Conservation (phyloP, 805 yeast genomes). For the Brettanomyces nanus region DNA sequence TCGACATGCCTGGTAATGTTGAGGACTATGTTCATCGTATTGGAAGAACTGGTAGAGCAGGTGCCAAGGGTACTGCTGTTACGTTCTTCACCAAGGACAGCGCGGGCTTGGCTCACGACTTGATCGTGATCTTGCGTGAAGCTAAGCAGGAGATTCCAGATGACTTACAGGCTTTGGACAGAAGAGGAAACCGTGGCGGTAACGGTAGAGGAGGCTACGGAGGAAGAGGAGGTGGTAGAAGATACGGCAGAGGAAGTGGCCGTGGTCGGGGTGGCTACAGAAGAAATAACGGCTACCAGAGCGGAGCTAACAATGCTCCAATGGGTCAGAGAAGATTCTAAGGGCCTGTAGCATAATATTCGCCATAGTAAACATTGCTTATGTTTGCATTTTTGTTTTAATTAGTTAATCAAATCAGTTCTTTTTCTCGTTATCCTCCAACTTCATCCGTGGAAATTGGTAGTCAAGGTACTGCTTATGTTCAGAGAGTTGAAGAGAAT, state of each 20-base stretch:
- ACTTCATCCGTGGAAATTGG: slow-evolving; percentile 7
- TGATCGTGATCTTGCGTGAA: slow-evolving; percentile 85
- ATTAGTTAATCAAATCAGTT: no score
- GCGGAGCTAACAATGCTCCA: slow-evolving; percentile 42
- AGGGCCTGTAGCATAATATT: slow-evolving; percentile 10
- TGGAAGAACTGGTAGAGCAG: slow-evolving; percentile 99
- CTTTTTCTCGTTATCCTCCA: slow-evolving; percentile 1
- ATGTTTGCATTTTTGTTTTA: no score
- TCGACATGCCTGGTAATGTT: slow-evolving; percentile 95
- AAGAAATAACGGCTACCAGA: slow-evolving; percentile 24
- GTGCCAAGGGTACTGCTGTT: slow-evolving; percentile 90
- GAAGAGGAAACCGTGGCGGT: slow-evolving; percentile 53
- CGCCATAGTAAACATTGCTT: background rate
- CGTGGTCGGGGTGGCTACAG: slow-evolving; percentile 27
- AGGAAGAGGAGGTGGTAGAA: slow-evolving; percentile 40
- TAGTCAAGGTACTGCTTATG: slow-evolving; percentile 10
- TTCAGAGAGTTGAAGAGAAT: slow-evolving; percentile 11
- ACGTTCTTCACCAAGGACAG: slow-evolving; percentile 88
- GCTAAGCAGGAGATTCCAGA: slow-evolving; percentile 89
- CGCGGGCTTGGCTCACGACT: slow-evolving; percentile 81
- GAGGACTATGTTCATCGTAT: slow-evolving; percentile 98
- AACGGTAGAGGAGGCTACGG: slow-evolving; percentile 52
- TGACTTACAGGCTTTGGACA: slow-evolving; percentile 67
- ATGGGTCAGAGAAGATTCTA: slow-evolving; percentile 31
- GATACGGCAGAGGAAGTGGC: slow-evolving; percentile 35